Evolutionary conservation across 352 stramenopile species (phyloP), one percentile per base, ranked within the genome.

Genomic region (Phytophthora pluvialis): DNA sequence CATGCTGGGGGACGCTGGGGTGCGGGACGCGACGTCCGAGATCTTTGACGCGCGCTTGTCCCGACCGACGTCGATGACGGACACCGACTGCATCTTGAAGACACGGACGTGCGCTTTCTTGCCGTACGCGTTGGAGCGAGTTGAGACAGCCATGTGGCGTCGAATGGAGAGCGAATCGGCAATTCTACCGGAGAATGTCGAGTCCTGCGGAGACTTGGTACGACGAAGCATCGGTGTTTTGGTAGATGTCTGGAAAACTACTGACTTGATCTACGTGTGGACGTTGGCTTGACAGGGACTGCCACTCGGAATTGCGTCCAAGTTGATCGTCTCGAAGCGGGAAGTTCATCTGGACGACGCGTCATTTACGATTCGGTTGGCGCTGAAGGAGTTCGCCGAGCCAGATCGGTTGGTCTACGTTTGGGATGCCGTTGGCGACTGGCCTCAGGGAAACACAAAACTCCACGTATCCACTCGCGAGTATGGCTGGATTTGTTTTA

Each of bases 351-450:
- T 64, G 35, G 52, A 51, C 1, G 26, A 58, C 18, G 44, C 32
- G 15, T 36, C 44, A 12, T 64, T 68, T 32, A 68, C 60, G 3
- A 57, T 68, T 25, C 51, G 60, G 3, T 42, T 68, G 36, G 60
- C 52, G 16, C 16, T 68, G 12, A 68, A 68, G 44, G 51, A 68
- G 15, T 68, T 46, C 5, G 31, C 40, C 6, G 60, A 68, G 35
- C 32, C 60, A n/a, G 51, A 63, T 45, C 60, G 60, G 4, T 33
- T 62, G 21, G 60, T 68, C 8, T 68, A 63, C 60, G 52, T 68
- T 29, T 68, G 60, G 60, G 52, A 63, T 40, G 60, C 60, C 7
- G 33, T 63, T 15, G 60, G 51, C 1, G 60, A 68, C 52, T 64
- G 51, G 51, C 60, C 52, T 38, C 51, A 44, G 38, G 42, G 18